Evolutionary conservation across 192 early-diverging fungal species (phyloP), one percentile per base, ranked within the genome.

Genomic region (Gigaspora rosea): DNA sequence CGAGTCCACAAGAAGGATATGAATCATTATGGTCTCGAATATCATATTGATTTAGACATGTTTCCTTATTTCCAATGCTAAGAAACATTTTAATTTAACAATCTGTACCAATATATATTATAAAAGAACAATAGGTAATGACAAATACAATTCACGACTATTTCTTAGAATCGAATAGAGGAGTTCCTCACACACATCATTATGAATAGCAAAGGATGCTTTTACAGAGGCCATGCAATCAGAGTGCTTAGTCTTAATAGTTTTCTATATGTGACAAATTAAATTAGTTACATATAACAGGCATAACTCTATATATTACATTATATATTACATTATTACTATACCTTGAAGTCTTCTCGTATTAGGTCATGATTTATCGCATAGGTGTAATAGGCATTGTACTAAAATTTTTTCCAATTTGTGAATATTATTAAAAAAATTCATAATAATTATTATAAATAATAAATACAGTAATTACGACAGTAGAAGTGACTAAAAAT

Each of bases 31-130:
- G 72, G 46, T 86, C 47, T 57, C 89, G 75, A 33, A 90, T 85
- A 73, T 91, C 88, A 68, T 91, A 91, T 58, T 82, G 76, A 74
- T 91, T 91, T 33, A 88, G 22, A 73, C 90, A 91, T 3, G 69
- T 49, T 3, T 78, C 36, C 10, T 81, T 73, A 1, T 68, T 56
- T 22, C 65, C 67, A 51, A 10, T 6, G 10, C 67, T 69, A 69
- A 69, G 22, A 69, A 69, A 69, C 20, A n/a, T 8, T n/a, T 41
- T n/a, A 47, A 46, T 9, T 41, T 33, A 36, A 5, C 13, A 4
- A 64, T 33, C 18, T 48, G 15, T 49, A n/a, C 12, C 12, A 46
- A 27, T 32, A 50, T 2, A 8, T 22, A n/a, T 13, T 20, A 20
- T 22, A 22, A 69, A 48, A 12, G 22, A 22, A 27, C 5, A 49